phyloP scores from a whole-genome alignment of 805 yeast genomes.

The Zygotorulaspora chibaensis region DNA sequence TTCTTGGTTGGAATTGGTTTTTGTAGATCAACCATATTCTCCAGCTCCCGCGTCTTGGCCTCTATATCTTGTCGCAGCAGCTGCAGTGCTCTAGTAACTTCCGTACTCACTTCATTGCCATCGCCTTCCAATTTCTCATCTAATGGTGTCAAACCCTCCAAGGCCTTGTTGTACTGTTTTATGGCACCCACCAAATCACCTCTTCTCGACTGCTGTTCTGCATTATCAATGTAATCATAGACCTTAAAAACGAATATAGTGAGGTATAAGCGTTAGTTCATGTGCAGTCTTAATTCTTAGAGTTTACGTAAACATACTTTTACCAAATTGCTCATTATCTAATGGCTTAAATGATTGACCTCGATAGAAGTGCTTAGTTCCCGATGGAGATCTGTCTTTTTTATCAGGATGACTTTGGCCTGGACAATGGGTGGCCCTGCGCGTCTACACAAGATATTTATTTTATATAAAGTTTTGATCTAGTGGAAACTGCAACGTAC shows the following conservation, averaged over 20 bases:
- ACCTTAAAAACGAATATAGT: slow-evolving; percentile 33
- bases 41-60: slow-evolving; percentile 33
- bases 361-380: neutral
- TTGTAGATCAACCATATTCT: slow-evolving; percentile 24
- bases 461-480: too few relatives aligned
- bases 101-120: slow-evolving; percentile 29
- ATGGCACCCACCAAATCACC: slow-evolving; percentile 43
- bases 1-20: slow-evolving; percentile 23
- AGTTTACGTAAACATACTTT: slow-evolving; percentile 7
- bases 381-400: too few relatives aligned
- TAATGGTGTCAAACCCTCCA: slow-evolving; percentile 5
- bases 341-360: neutral
- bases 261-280: neutral
- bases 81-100: slow-evolving; percentile 33
- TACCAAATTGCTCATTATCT: slow-evolving; percentile 6
- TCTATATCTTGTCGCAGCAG: slow-evolving; percentile 32
- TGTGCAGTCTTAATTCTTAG: neutral
- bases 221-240: slow-evolving; percentile 48
- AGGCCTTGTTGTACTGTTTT: slow-evolving; percentile 29
- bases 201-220: slow-evolving; percentile 45
- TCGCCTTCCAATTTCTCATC: slow-evolving; percentile 10
- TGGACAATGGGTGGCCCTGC: too few relatives aligned
- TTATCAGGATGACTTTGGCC: too few relatives aligned
- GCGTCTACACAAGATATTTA: too few relatives aligned
- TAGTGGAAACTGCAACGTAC: too few relatives aligned